Evolutionary conservation across 306 rosid genomes (phyloP).

Genomic region (Clitoria ternatea): DNA sequence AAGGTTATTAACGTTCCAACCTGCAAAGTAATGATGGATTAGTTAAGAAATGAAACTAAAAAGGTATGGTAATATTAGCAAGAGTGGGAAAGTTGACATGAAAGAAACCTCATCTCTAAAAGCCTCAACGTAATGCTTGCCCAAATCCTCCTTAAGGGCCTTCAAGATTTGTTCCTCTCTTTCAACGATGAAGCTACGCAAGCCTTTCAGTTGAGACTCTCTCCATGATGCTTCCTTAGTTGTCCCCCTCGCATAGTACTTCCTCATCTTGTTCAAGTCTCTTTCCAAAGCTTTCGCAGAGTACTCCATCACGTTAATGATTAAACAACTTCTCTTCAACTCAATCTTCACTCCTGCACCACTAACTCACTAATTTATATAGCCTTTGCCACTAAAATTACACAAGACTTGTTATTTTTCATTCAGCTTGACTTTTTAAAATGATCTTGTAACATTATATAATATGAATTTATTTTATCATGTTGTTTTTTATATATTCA

Average conservation of each 20-base stretch:
- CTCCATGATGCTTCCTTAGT: slow-evolving; percentile 76
- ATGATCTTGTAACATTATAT: too few species aligned
- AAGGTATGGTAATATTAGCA: not conserved
- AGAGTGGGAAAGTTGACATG: not conserved
- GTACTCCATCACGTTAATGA: slow-evolving; percentile 18
- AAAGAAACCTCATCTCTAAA: slow-evolving; percentile 68
- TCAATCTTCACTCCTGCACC: too few species aligned
- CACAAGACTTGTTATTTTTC: too few species aligned
- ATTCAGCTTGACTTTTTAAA: too few species aligned
- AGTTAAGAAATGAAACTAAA: not conserved
- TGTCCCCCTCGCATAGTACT: slow-evolving; percentile 42
- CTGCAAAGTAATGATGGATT: slow-evolving; percentile 34
- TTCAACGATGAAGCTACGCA: slow-evolving; percentile 38
- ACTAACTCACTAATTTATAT: slow-evolving; percentile 1
- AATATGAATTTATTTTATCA: too few species aligned
- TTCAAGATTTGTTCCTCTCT: slow-evolving; percentile 42
- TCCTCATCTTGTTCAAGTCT: slow-evolving; percentile 41
- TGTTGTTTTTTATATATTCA: too few species aligned
- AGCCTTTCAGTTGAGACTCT: slow-evolving; percentile 53
- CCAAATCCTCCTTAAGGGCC: slow-evolving; percentile 65
- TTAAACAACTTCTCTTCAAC: too few species aligned
- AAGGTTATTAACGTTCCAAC: slow-evolving; percentile 48
- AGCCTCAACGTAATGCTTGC: slow-evolving; percentile 68
- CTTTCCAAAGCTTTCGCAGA: slow-evolving; percentile 18
- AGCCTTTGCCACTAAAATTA: not conserved